A percentile compares a stretch with the other conserved stretches of the same genome.
Evolutionary conservation across 768 basidiomycete genomes (phyloP).

Genomic region (Scleroderma citrinum): DNA sequence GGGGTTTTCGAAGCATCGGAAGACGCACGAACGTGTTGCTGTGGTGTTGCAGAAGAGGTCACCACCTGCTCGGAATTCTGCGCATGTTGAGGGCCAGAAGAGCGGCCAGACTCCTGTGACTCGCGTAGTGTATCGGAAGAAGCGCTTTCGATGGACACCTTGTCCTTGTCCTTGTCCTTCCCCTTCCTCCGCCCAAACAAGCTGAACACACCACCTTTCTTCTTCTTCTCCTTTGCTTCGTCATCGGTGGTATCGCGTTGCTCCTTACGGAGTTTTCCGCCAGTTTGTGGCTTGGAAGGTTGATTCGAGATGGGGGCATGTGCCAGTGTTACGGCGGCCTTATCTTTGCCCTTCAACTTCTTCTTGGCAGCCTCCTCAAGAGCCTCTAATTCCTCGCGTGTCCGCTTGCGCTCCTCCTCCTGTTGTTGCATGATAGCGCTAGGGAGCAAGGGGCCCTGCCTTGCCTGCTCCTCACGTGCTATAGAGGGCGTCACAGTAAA

Average conservation of each 20-base stretch:
- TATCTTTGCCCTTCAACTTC: slow-evolving; percentile 46
- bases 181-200: slow-evolving; percentile 69
- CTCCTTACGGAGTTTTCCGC: slow-evolving; percentile 42
- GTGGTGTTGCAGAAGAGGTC: slow-evolving; percentile 49
- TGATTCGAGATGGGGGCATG: slow-evolving; percentile 25
- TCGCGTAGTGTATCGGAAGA: slow-evolving; percentile 42
- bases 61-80: slow-evolving; percentile 37
- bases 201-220: slow-evolving; percentile 68
- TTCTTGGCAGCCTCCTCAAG: slow-evolving; percentile 42
- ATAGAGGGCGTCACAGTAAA: slow-evolving; percentile 75
- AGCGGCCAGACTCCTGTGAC: slow-evolving; percentile 62
- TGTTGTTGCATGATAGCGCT: slow-evolving; percentile 40
- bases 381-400: slow-evolving; percentile 43
- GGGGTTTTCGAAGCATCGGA: slow-evolving; percentile 15
- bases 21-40: slow-evolving; percentile 40
- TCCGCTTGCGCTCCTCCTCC: slow-evolving; percentile 49
- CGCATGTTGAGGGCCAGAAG: slow-evolving; percentile 38
- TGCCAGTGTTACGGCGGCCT: slow-evolving; percentile 27
- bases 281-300: slow-evolving; percentile 8
- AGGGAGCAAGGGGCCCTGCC: slow-evolving; percentile 27
- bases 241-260: slow-evolving; percentile 34
- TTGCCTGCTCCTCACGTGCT: slow-evolving; percentile 48
- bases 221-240: slow-evolving; percentile 50
- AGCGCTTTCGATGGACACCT: slow-evolving; percentile 45
- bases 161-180: slow-evolving; percentile 60